Base-by-base conservation (phyloP, 164 flowering plant genomes). In the Magnolia kwangsiensis region DNA sequence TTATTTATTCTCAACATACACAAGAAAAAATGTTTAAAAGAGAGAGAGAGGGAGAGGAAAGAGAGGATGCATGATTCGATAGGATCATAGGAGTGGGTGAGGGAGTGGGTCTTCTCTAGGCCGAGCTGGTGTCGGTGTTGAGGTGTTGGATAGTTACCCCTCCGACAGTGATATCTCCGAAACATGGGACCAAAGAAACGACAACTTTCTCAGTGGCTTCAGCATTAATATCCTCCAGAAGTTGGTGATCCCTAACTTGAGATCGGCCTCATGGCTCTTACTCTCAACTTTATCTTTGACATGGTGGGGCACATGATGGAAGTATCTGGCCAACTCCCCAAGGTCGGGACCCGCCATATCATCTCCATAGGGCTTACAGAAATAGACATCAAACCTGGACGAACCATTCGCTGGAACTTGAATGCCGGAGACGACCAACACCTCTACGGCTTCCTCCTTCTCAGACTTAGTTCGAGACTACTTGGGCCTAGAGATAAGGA, bases 241-340 rank as follows among this genome's bases (percentile, higher is more conserved):
- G 51, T 19, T 37, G 50, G 71, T 68, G 49, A 68, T 68, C 20
- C 71, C 71, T 5, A 37, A 8, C 71, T 68, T 68, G 50, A 68
- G 20, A 29, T 4, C 29, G 7, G 71, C 2, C 29, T 65, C 27
- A 2, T 68, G 45, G 8, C 10, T 68, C n/a, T 1, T 5, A 20
- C 8, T 29, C 18, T 19, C 67, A 8, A 23, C 67, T 37, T 37
- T 37, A 37, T 3, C 45, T 20, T 11, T 23, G 29, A 21, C 27
- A 23, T 31, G 49, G 27, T 70, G 72, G 10, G 72, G 58, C 58
- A 70, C 16, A 19, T 49, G 37, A 6, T 19, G 23, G 49, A 70
- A 70, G 58, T 51, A 29, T 29, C 72, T 59, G 13, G 27, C 72
- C 1, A 70, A 20, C 9, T 45, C 72, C 23, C 27, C 58, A 49